Percentiles rank a stretch among this genome's conserved stretches.
These are phyloP conservation scores for Fusarium scirpi DNA, from an alignment of 2,329 filamentous ascomycete genomes.

Conservation along the genomic window DNA sequence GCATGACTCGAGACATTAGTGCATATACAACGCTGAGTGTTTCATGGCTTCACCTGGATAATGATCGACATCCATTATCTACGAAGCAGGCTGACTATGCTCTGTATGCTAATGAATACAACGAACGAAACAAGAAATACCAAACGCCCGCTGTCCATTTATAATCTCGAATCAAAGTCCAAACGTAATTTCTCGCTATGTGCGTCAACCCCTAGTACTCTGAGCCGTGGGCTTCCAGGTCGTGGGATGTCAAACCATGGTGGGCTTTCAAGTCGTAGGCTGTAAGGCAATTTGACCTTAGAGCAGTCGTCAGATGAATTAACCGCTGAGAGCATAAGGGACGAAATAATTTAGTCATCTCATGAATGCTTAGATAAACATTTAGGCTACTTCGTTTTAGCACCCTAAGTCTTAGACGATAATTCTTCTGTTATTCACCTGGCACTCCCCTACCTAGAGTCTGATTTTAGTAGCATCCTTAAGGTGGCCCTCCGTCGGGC, in stretches of 20 bases:
- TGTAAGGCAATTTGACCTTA: background rate
- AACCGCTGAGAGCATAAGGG: background rate
- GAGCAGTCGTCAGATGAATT: background rate
- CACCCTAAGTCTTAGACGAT: background rate
- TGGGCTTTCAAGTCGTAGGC: too few relatives aligned
- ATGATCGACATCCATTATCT: conserved; percentile 4
- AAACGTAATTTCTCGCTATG: background rate
- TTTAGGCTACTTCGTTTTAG: background rate
- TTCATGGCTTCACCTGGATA: conserved; percentile 21
- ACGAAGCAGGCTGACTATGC: conserved; percentile 19
- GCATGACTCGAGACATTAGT: conserved; percentile 9
- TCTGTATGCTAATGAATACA: conserved; percentile 27
- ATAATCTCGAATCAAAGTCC: conserved; percentile 16
- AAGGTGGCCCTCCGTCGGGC: conserved; percentile 83
- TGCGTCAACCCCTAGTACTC: background rate
- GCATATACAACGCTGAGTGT: conserved; percentile 19
- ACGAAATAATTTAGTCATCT: background rate
- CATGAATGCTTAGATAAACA: background rate
- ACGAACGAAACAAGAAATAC: conserved; percentile 19
- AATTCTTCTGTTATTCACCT: background rate
- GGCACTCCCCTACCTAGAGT: conserved; percentile 57
- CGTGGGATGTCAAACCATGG: background rate
- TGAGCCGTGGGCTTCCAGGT: too few relatives aligned
- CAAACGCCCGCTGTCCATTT: conserved; percentile 39
- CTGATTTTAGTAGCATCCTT: conserved; percentile 81